Evolutionary conservation across 2,329 filamentous ascomycete genomes (phyloP).

Genomic region (Nakataea oryzae): DNA sequence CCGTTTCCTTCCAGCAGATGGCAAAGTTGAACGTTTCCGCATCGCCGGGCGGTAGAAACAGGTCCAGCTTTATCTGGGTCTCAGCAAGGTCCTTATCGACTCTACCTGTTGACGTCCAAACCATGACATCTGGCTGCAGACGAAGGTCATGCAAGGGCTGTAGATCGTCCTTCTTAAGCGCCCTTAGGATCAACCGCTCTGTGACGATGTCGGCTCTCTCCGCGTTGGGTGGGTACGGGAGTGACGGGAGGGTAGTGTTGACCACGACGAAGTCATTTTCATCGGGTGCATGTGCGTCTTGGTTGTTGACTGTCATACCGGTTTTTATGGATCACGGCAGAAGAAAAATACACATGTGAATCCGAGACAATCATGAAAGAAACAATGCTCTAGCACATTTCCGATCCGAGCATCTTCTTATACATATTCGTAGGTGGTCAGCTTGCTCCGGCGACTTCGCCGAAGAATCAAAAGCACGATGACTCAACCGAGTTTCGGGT

Average conservation of each 20-base stretch:
- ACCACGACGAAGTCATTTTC: slow-evolving; percentile 23
- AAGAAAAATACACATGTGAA: not conserved
- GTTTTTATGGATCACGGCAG: not conserved
- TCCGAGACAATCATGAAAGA: not conserved
- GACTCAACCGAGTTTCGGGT: not conserved
- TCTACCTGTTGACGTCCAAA: slow-evolving; percentile 34
- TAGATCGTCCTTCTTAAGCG: slow-evolving; percentile 37
- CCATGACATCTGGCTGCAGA: slow-evolving; percentile 51
- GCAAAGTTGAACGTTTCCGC: slow-evolving; percentile 43
- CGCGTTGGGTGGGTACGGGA: slow-evolving; percentile 27
- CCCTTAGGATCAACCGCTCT: slow-evolving; percentile 43
- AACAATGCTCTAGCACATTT: not conserved
- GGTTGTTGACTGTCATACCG: slow-evolving; percentile 4
- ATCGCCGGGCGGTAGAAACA: slow-evolving; percentile 38
- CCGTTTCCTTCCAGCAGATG: slow-evolving; percentile 34
- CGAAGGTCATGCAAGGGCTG: slow-evolving; percentile 40
- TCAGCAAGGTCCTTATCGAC: slow-evolving; percentile 32
- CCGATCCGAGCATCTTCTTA: not conserved
- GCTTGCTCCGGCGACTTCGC: not conserved
- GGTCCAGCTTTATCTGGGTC: slow-evolving; percentile 27
- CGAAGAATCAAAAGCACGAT: not conserved
- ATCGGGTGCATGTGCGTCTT: not conserved
- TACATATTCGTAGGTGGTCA: no score
- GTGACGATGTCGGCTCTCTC: slow-evolving; percentile 33
- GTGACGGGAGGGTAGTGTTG: slow-evolving; percentile 34